Evolutionary conservation across 176 grass and related monocot species (phyloP), one percentile per base, ranked within the genome.

Genomic region (Areca catechu): DNA sequence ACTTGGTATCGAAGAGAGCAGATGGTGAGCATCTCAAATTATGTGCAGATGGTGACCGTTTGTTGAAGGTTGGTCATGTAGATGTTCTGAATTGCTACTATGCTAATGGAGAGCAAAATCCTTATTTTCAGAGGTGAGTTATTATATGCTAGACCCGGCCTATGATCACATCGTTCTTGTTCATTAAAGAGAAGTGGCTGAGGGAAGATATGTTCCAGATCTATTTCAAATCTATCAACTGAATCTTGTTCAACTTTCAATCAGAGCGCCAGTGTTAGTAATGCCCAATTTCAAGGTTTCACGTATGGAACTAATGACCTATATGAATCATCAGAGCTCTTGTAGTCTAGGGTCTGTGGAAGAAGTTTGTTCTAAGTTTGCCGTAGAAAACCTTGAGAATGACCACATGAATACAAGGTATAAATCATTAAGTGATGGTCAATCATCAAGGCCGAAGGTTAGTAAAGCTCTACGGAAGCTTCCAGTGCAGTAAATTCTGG

Each of bases 91-190:
- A n/a, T n/a, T n/a, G n/a, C n/a, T n/a, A n/a, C n/a, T n/a, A n/a
- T n/a, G n/a, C n/a, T n/a, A n/a, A n/a, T n/a, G n/a, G n/a, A n/a
- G n/a, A n/a, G n/a, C n/a, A n/a, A n/a, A n/a, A n/a, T n/a, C n/a
- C n/a, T n/a, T n/a, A n/a, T n/a, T n/a, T n/a, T n/a, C n/a, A n/a
- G n/a, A n/a, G n/a, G n/a, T n/a, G n/a, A n/a, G n/a, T n/a, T n/a
- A n/a, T n/a, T n/a, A n/a, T n/a, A n/a, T n/a, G n/a, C n/a, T n/a
- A n/a, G n/a, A n/a, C n/a, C n/a, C n/a, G 59, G 84, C 75, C 61
- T 92, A 81, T 54, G 84, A 89, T 28, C 94, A 98, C 56, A 93
- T 92, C 74, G 87, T 98, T 53, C 76, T 98, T 73, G 94, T 98
- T 73, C 88, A 98, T 10, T 98, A 98, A 63, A 77, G 79, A 76